Evolutionary conservation across 441 rosid species (phyloP).

Genomic region (Aleurites moluccanus): DNA sequence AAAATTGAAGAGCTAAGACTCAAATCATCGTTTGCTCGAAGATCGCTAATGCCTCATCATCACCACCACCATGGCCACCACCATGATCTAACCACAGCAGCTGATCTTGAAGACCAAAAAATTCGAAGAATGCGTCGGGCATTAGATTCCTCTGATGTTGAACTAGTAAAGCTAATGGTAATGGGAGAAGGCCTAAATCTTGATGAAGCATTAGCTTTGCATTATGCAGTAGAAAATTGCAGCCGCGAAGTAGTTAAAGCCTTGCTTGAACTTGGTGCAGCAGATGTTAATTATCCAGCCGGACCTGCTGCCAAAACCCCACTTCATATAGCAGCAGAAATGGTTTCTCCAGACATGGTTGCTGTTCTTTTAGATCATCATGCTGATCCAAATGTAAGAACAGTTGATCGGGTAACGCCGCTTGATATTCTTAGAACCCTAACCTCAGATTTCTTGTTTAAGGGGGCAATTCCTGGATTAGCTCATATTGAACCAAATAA

Average conservation of each 20-base stretch:
- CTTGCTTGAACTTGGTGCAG: slow-evolving; percentile 94
- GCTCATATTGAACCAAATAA: slow-evolving; percentile 94
- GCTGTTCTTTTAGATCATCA: slow-evolving; percentile 94
- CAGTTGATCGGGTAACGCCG: slow-evolving; percentile 92
- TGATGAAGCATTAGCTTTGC: slow-evolving; percentile 88
- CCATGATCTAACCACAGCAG: slow-evolving; percentile 56
- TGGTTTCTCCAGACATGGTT: slow-evolving; percentile 99
- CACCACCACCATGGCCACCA: slow-evolving; percentile 57
- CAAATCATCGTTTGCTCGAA: slow-evolving; percentile 71
- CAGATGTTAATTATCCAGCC: slow-evolving; percentile 89
- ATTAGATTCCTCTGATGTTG: slow-evolving; percentile 90
- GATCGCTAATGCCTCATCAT: slow-evolving; percentile 58
- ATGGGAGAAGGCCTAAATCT: slow-evolving; percentile 98
- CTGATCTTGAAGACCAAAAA: slow-evolving; percentile 89
- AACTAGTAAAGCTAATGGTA: slow-evolving; percentile 94
- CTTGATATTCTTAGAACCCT: slow-evolving; percentile 88
- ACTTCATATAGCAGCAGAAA: slow-evolving; percentile 89
- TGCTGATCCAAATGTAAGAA: slow-evolving; percentile 89
- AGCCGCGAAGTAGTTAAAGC: slow-evolving; percentile 97
- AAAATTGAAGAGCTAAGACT: slow-evolving; percentile 94
- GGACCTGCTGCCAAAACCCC: slow-evolving; percentile 92
- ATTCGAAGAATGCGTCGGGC: slow-evolving; percentile 92
- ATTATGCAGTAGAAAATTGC: slow-evolving; percentile 93
- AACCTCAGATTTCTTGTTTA: slow-evolving; percentile 98
- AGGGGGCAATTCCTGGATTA: slow-evolving; percentile 95